Percentiles rank a stretch among this genome's conserved stretches.
Conservation (phyloP, 331 rosid genomes). For the Rosa hybrid region DNA sequence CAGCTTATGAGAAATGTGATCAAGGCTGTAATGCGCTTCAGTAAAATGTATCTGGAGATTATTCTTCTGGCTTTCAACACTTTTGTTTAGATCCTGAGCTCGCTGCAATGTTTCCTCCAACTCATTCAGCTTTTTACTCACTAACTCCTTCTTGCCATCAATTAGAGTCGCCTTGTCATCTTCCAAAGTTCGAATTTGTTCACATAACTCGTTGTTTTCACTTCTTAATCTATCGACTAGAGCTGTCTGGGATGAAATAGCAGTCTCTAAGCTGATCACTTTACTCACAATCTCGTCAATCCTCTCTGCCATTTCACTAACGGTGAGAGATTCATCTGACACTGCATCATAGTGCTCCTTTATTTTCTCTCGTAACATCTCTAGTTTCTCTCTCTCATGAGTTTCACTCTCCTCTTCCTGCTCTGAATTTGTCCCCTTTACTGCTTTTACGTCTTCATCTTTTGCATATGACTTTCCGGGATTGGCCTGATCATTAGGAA, state of each 20-base stretch:
- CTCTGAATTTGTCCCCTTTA: constrained; percentile 25
- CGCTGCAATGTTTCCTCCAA: constrained; percentile 59
- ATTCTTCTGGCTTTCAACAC: constrained; percentile 53
- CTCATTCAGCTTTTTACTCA: constrained; percentile 51
- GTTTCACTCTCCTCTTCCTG: constrained; percentile 23
- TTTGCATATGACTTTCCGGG: constrained; percentile 25
- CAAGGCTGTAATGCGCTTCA: constrained; percentile 58
- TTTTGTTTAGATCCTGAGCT: constrained; percentile 51
- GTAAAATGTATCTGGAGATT: constrained; percentile 61
- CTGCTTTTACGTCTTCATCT: constrained; percentile 30
- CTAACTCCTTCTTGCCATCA: constrained; percentile 44
- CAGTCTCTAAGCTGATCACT: constrained; percentile 72
- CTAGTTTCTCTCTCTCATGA: constrained; percentile 49
- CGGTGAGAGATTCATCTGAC: constrained; percentile 51
- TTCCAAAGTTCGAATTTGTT: constrained; percentile 61
- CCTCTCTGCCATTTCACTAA: constrained; percentile 82
- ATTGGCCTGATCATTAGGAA: constrained; percentile 30
- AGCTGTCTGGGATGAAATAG: constrained; percentile 76
- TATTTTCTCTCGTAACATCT: constrained; percentile 43
- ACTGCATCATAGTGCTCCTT: constrained; percentile 51
- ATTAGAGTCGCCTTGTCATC: constrained; percentile 55
- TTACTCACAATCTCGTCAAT: constrained; percentile 79
- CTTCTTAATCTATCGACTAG: constrained; percentile 54
- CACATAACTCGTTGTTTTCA: constrained; percentile 73
- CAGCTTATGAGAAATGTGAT: constrained; percentile 55